phyloP scores from a whole-genome alignment of 805 yeast species.

The Yarrowia deformans region DNA sequence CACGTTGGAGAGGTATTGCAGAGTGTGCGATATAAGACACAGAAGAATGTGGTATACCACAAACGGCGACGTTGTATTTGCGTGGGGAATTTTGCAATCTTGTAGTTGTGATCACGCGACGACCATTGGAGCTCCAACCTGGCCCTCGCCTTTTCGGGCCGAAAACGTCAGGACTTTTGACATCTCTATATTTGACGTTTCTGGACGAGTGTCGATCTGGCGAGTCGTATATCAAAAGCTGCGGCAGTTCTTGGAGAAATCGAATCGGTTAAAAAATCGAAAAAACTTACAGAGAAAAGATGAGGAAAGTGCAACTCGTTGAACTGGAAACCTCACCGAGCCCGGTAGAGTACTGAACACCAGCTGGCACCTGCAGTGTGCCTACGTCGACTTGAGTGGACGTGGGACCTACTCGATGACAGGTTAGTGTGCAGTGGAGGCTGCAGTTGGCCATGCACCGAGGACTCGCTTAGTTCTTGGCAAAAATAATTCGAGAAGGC shows the following conservation, averaged over 20 bases:
- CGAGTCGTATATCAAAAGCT: neutral
- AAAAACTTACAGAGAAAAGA: neutral
- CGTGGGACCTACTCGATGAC: slow-evolving; percentile 1
- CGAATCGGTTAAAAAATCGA: neutral
- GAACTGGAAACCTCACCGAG: neutral
- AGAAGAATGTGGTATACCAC: slow-evolving; percentile 3
- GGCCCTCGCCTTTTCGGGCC: neutral
- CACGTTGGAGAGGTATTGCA: slow-evolving; percentile 2
- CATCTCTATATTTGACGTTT: too few species aligned
- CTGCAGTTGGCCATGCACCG: slow-evolving; percentile 15
- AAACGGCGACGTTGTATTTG: neutral
- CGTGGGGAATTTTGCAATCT: neutral
- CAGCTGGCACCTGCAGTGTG: neutral
- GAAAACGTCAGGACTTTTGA: neutral
- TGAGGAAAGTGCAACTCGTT: neutral
- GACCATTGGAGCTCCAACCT: neutral
- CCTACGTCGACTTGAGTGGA: neutral
- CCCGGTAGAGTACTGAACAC: neutral
- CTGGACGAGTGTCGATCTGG: neutral
- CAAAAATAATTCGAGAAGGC: slow-evolving; percentile 2
- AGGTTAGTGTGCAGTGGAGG: neutral
- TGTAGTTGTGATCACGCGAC: neutral
- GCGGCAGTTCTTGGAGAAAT: neutral
- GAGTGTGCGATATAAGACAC: neutral
- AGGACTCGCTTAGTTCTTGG: slow-evolving; percentile 5